Conservation (phyloP, 345 rosid species). For the Cardamine occulta region DNA sequence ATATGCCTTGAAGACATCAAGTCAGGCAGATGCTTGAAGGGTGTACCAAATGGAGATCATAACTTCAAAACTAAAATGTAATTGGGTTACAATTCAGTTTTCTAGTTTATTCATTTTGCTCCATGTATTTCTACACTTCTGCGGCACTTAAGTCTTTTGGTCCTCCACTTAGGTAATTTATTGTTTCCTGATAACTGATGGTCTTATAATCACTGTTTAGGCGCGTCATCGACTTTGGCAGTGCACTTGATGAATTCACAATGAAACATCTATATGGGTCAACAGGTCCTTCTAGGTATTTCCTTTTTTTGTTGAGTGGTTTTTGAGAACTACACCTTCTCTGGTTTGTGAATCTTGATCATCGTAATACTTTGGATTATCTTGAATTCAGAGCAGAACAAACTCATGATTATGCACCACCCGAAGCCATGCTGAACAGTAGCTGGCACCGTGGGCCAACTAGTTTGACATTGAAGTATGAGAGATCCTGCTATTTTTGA, state of each 20-base stretch:
- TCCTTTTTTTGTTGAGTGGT: constrained; percentile 20
- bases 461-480: constrained; percentile 63
- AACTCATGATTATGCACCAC: constrained; percentile 83
- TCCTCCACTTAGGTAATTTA: constrained; percentile 1
- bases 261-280: constrained; percentile 79
- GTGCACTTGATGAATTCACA: constrained; percentile 86
- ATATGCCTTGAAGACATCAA: constrained; percentile 82
- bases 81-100: constrained; percentile 19
- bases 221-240: constrained; percentile 97
- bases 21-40: constrained; percentile 78
- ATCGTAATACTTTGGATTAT: constrained; percentile 21
- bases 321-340: constrained; percentile 10
- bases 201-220: constrained; percentile 47
- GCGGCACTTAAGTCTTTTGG: constrained; percentile 9
- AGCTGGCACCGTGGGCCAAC: constrained; percentile 80
- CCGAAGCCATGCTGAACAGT: constrained; percentile 81
- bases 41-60: constrained; percentile 59
- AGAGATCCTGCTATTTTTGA: constrained; percentile 22
- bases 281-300: constrained; percentile 88
- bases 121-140: constrained; percentile 6
- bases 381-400: constrained; percentile 74
- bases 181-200: constrained; percentile 24
- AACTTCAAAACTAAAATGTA: constrained; percentile 74
- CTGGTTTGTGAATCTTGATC: constrained; percentile 23
- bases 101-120: constrained; percentile 29